Evolutionary conservation across 192 early-diverging fungal genomes (phyloP).

Genomic region (Umbelopsis sp.): DNA sequence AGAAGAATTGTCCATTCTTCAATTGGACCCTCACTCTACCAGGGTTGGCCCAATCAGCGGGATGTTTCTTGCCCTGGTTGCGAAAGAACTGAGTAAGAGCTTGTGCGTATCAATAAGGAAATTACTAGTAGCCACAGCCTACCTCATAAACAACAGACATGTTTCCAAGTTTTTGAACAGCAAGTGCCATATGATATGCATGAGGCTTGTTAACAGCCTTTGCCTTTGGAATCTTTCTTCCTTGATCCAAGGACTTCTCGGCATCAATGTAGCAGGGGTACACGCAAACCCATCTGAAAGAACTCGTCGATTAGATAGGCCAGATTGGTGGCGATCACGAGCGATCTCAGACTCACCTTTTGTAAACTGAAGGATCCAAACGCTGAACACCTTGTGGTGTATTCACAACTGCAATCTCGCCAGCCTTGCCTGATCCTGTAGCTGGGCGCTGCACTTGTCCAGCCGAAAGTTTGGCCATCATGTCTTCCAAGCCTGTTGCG

Average conservation of each 20-base stretch:
- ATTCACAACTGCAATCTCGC: conserved; percentile 21
- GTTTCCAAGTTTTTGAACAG: conserved; percentile 56
- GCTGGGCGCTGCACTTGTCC: neutral
- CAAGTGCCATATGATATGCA: conserved; percentile 65
- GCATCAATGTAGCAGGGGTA: conserved; percentile 77
- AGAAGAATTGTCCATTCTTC: conserved; percentile 49
- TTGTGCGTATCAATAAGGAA: neutral
- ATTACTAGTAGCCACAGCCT: neutral
- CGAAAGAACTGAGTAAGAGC: neutral
- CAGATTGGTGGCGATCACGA: neutral
- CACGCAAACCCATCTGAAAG: conserved; percentile 66
- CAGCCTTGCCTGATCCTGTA: neutral
- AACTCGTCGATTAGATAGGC: neutral
- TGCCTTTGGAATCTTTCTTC: conserved; percentile 59
- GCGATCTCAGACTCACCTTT: conserved; percentile 28
- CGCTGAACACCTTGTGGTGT: conserved; percentile 27
- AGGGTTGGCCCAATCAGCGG: conserved; percentile 69
- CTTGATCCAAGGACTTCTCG: conserved; percentile 56
- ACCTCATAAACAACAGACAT: conserved; percentile 70
- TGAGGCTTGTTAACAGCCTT: conserved; percentile 61
- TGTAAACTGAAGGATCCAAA: conserved; percentile 34
- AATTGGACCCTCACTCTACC: conserved; percentile 70
- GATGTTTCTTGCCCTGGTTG: conserved; percentile 60
- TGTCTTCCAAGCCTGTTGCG: neutral
- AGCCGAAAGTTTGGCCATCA: conserved; percentile 19